These are phyloP conservation scores for Mycena polygramma DNA, from an alignment of 768 basidiomycete species.

Conservation along the genomic window DNA sequence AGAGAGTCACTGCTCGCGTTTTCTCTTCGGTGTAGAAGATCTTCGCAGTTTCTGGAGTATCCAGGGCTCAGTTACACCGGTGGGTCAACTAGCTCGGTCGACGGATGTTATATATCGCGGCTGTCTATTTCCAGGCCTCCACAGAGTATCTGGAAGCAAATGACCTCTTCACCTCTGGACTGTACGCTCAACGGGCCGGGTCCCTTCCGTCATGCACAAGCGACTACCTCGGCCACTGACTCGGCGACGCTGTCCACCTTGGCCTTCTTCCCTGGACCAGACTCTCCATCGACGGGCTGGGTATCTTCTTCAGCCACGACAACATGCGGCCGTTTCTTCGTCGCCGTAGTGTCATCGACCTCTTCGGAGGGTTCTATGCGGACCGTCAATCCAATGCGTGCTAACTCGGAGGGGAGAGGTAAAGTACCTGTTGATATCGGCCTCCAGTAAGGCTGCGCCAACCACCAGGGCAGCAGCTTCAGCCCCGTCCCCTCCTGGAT, in stretches of 20 bases:
- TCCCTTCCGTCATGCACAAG: not conserved
- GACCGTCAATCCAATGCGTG: not conserved
- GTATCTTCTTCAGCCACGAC: not conserved
- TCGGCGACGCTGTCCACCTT: not conserved
- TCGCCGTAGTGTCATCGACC: not conserved
- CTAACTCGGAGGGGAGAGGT: not conserved
- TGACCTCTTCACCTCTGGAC: too few species aligned
- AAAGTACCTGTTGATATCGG: slow-evolving; percentile 44
- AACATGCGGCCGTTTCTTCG: slow-evolving; percentile 28
- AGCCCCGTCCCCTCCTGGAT: slow-evolving; percentile 64
- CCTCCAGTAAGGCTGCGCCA: slow-evolving; percentile 77
- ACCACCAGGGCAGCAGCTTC: slow-evolving; percentile 59
- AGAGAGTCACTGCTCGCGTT: too few species aligned
- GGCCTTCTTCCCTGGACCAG: slow-evolving; percentile 27
- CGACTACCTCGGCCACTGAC: not conserved
- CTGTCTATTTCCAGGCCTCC: too few species aligned
- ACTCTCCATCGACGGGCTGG: not conserved
- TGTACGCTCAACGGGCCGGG: too few species aligned
- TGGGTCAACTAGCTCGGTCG: too few species aligned
- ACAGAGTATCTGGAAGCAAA: too few species aligned
- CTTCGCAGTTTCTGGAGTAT: too few species aligned
- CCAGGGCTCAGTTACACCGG: too few species aligned
- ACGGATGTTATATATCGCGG: too few species aligned
- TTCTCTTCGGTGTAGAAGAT: too few species aligned
- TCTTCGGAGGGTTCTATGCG: slow-evolving; percentile 6